Evolutionary conservation across 441 rosid species (phyloP).

Genomic region (Bocquillonia castaneifolia): DNA sequence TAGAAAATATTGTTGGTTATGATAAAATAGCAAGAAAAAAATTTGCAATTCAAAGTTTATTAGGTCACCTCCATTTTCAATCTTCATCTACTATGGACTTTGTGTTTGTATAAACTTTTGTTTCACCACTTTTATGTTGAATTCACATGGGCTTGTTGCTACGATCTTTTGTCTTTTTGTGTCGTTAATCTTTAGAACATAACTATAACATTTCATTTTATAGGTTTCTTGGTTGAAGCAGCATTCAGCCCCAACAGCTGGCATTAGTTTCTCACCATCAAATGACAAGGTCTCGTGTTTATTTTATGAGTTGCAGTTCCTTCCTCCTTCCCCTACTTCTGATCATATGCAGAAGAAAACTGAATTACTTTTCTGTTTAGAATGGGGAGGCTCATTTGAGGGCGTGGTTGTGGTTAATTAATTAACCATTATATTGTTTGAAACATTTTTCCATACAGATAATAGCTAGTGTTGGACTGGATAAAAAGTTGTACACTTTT

Average conservation of each 20-base stretch:
- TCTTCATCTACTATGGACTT: not conserved
- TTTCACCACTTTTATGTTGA: not conserved
- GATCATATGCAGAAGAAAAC: not conserved
- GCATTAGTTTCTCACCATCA: constrained; percentile 87
- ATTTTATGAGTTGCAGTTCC: constrained; percentile 14
- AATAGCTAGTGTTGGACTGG: constrained; percentile 91
- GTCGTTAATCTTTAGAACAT: constrained; percentile 9
- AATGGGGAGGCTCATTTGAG: constrained; percentile 11
- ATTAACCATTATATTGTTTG: constrained; percentile 18
- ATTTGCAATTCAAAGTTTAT: too few species aligned
- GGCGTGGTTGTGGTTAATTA: constrained; percentile 16
- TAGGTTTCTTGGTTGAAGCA: constrained; percentile 95
- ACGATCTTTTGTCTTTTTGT: not conserved
- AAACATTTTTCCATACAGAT: constrained; percentile 45
- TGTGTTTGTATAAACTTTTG: not conserved
- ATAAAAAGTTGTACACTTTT: constrained; percentile 85
- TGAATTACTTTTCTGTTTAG: not conserved
- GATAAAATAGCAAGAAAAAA: not conserved
- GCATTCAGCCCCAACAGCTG: constrained; percentile 91
- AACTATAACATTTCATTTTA: constrained; percentile 24
- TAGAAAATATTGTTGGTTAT: not conserved
- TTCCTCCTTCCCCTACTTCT: not conserved
- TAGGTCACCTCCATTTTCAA: too few species aligned
- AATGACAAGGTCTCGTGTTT: constrained; percentile 69
- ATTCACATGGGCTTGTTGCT: not conserved